Base-by-base conservation (phyloP, 345 rosid species). In the Melaleuca alternifolia region DNA sequence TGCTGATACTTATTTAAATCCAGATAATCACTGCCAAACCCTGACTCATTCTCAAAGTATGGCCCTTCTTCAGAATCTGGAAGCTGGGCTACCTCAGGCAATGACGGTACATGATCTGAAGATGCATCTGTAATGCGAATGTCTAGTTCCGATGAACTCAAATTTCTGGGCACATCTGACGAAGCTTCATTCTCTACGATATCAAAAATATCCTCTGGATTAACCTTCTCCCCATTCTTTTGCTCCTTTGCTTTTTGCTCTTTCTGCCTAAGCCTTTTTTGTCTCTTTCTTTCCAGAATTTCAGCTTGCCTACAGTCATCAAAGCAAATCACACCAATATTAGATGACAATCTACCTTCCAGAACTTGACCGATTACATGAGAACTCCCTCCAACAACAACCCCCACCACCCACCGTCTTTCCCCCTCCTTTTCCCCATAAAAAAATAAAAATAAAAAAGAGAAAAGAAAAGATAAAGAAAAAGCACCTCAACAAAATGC, bases 241-340 rank as follows among this genome's bases (percentile, higher is more conserved):
- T 92, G 96, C 81, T 93, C 98, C 92, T 94, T 97, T 83, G 94
- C 95, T 91, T 91, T 95, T 88, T 91, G 97, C 84, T 94, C 97
- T 88, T 94, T 97, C 90, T 94, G 98, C 92, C 98, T 91, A 52
- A 94, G 95, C 90, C 93, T 95, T 88, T 94, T 96, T 92, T 90
- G 95, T 91, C 94, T 94, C 90, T 92, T 98, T 93, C 92, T 92
- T 90, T 96, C 98, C 92, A 93, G 87, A 85, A 94, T 92, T 90
- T 94, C 96, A 83, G 94, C 95, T 88, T 92, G 97, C 90, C 98
- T 97, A 85, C 84, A 84, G 71, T 77, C 57, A 79, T 83, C 87
- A 84, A 50, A 85, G 26, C 57, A 77, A 56, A 65, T 86, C 52
- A 52, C 87, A 86, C 18, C 84, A 51, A 51, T 18, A 20, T 71